Conservation (phyloP, 176 grass and related monocot genomes). For the Luzula sylvatica region DNA sequence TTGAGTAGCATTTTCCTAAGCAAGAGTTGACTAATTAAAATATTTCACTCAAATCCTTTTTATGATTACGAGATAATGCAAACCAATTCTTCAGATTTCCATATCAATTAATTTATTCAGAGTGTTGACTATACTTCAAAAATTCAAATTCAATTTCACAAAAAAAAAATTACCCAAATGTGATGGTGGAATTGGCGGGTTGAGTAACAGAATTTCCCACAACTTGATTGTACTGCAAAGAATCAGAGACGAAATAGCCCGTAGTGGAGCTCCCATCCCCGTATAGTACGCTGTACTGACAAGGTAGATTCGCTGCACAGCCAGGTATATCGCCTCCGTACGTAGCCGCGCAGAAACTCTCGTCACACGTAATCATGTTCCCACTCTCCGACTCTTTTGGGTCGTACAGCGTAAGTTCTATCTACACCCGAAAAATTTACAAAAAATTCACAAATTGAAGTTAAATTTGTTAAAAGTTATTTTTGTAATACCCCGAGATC, state of each 20-base stretch:
- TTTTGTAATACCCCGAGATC: conserved; percentile 51
- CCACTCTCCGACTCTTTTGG: conserved; percentile 46
- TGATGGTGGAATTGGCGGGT: conserved; percentile 53
- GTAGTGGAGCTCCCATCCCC: conserved; percentile 81
- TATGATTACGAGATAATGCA: background rate
- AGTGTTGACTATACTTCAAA: background rate
- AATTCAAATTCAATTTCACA: too few species aligned
- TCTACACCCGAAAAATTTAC: conserved; percentile 24
- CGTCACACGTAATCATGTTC: conserved; percentile 37
- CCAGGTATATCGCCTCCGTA: conserved; percentile 16
- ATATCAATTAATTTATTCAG: background rate
- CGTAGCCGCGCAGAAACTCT: conserved; percentile 44
- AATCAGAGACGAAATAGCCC: conserved; percentile 58
- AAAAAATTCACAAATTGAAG: conserved; percentile 7
- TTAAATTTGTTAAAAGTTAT: background rate
- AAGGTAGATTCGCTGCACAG: conserved; percentile 30
- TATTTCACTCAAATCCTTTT: background rate
- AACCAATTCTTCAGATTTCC: background rate
- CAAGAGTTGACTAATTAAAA: conserved; percentile 1
- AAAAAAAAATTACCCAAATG: conserved; percentile 58
- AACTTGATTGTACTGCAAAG: conserved; percentile 60
- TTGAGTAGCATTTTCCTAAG: background rate
- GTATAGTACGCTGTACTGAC: conserved; percentile 60
- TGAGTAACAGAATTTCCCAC: conserved; percentile 48
- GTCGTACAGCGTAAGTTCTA: conserved; percentile 86